These are phyloP conservation scores for Centella asiatica DNA, from an alignment of 129 eudicot genomes.

Conservation along the genomic window DNA sequence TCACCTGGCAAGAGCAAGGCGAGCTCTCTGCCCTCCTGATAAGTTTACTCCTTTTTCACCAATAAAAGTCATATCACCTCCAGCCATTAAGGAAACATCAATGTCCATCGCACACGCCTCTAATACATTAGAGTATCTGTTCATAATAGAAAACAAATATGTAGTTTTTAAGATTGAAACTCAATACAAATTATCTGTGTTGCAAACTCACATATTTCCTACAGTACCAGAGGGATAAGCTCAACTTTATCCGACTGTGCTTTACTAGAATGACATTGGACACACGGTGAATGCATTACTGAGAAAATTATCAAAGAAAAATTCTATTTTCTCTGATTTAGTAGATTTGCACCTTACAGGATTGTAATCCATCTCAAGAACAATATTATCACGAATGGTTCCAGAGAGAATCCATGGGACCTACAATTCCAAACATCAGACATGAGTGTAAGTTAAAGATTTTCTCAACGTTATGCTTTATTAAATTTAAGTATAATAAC, in stretches of 20 bases:
- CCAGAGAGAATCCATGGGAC: conserved; percentile 97
- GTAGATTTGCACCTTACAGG: conserved; percentile 43
- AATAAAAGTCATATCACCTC: conserved; percentile 86
- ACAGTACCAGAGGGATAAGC: too few species aligned
- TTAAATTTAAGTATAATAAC: conserved; percentile 20
- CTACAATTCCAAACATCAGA: conserved; percentile 29
- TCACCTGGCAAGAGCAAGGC: conserved; percentile 93
- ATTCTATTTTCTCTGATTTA: not conserved
- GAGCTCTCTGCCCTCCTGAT: conserved; percentile 97
- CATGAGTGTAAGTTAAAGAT: conserved; percentile 11
- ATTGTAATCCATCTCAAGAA: conserved; percentile 61
- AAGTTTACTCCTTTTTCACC: conserved; percentile 89
- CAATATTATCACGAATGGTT: conserved; percentile 72
- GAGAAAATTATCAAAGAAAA: too few species aligned
- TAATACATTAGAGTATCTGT: conserved; percentile 63
- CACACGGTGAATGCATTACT: too few species aligned
- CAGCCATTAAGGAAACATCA: conserved; percentile 72
- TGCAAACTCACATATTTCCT: not conserved
- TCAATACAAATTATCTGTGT: not conserved
- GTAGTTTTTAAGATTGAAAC: not conserved
- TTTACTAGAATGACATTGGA: not conserved
- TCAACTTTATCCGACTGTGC: not conserved
- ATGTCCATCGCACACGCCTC: conserved; percentile 73
- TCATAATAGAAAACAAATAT: conserved; percentile 10
- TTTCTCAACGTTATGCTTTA: not conserved